Evolutionary conservation across 768 basidiomycete species (phyloP).

Genomic region (Rhodotorula sphaerocarpa): DNA sequence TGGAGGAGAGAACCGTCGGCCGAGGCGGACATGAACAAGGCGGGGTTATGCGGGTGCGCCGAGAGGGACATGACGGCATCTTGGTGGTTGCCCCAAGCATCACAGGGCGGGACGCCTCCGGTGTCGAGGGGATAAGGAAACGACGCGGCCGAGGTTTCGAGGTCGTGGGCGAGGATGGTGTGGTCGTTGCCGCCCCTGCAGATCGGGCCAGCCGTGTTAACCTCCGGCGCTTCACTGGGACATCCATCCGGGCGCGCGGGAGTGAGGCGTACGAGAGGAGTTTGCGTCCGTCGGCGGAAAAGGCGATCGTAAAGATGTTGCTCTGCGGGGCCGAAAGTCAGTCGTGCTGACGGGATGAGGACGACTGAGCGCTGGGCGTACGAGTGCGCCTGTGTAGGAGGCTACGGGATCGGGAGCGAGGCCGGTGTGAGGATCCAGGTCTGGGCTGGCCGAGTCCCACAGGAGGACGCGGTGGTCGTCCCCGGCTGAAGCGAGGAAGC

Average conservation of each 20-base stretch:
- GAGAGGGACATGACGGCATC: conserved; percentile 15
- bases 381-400: conserved; percentile 16
- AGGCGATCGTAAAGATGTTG: conserved; percentile 29
- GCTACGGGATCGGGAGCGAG: background rate
- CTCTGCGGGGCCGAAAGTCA: background rate
- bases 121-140: background rate
- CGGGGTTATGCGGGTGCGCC: conserved; percentile 14
- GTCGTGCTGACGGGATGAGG: background rate
- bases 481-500: conserved; percentile 26
- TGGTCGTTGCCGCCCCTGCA: conserved; percentile 20
- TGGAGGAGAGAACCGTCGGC: conserved; percentile 20
- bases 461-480: conserved; percentile 29
- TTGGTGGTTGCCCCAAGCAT: conserved; percentile 22
- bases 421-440: background rate
- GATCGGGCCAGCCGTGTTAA: too few species aligned
- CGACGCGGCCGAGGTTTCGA: conserved; percentile 13
- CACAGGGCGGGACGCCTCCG: background rate
- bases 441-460: conserved; percentile 5
- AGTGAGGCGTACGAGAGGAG: conserved; percentile 17
- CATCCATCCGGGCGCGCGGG: too few species aligned
- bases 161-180: conserved; percentile 20
- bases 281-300: background rate
- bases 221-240: too few species aligned
- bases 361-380: background rate
- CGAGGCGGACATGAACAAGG: conserved; percentile 24